Evolutionary conservation across 805 yeast species (phyloP).

Genomic region (Cyberlindnera mississippiensis): DNA sequence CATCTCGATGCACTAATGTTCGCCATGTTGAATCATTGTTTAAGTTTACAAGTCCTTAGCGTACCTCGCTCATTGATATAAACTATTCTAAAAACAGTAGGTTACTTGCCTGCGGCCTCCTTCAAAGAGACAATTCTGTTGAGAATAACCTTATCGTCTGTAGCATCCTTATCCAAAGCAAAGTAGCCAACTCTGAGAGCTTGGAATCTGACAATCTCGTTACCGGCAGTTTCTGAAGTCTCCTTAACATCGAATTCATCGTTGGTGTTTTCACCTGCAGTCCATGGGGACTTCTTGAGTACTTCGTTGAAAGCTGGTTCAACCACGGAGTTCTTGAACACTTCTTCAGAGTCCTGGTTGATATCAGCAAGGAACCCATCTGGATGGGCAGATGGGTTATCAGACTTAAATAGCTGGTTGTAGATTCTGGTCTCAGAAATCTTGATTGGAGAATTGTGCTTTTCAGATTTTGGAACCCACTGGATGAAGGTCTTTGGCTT

Average conservation of each 20-base stretch:
- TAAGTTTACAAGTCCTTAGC: no score
- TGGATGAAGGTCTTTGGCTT: conserved; percentile 93
- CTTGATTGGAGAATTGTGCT: conserved; percentile 57
- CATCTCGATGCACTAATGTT: no score
- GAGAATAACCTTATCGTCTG: conserved; percentile 58
- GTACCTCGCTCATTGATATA: no score
- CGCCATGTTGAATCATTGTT: no score
- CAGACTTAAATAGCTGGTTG: conserved; percentile 83
- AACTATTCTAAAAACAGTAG: no score
- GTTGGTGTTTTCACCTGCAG: conserved; percentile 48
- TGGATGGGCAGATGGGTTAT: conserved; percentile 85
- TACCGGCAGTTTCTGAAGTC: conserved; percentile 47
- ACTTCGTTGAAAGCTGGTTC: conserved; percentile 77
- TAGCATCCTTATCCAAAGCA: conserved; percentile 79
- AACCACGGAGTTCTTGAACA: conserved; percentile 60
- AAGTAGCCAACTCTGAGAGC: conserved; percentile 96
- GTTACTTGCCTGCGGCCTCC: conserved; percentile 50
- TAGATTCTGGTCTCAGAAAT: conserved; percentile 80
- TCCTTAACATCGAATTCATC: conserved; percentile 71
- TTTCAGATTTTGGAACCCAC: conserved; percentile 80
- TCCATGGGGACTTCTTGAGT: conserved; percentile 70
- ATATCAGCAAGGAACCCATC: conserved; percentile 86
- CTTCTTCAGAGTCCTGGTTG: conserved; percentile 72
- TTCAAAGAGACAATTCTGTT: conserved; percentile 93
- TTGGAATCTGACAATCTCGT: conserved; percentile 93